A percentile compares a stretch with the other conserved stretches of the same genome.
phyloP scores from a whole-genome alignment of 495 filamentous ascomycete genomes.

The Penicilliopsis zonata region DNA sequence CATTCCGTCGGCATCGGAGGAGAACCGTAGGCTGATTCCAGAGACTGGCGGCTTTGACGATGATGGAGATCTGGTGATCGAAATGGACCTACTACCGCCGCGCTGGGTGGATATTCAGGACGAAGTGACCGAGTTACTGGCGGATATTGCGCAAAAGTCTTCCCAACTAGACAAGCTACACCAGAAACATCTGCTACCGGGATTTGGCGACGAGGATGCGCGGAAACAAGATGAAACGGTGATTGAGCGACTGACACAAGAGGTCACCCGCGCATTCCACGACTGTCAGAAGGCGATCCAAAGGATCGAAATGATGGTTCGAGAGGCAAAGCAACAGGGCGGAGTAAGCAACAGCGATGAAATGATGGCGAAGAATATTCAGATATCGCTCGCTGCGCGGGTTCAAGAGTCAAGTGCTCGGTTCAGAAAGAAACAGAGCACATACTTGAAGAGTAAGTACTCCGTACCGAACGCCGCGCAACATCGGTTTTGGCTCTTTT shows the following conservation, averaged over 20 bases:
- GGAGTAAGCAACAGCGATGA: conserved; percentile 69
- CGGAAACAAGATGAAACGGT: conserved; percentile 72
- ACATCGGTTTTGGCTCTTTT: no score
- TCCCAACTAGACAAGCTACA: conserved; percentile 81
- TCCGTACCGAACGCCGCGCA: neutral
- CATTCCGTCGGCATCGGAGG: conserved; percentile 48
- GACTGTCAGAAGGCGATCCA: conserved; percentile 80
- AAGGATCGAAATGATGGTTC: conserved; percentile 74
- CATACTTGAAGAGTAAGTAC: conserved; percentile 78
- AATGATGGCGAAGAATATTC: conserved; percentile 91
- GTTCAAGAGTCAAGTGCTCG: conserved; percentile 88
- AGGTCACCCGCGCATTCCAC: conserved; percentile 81
- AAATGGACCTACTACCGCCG: conserved; percentile 94
- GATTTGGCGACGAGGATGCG: conserved; percentile 89
- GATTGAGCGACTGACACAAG: conserved; percentile 83
- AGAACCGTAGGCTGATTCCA: conserved; percentile 81
- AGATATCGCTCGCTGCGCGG: conserved; percentile 73
- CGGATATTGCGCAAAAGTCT: conserved; percentile 70
- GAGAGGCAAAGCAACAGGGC: conserved; percentile 55
- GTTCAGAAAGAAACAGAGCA: conserved; percentile 94
- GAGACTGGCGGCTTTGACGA: conserved; percentile 58
- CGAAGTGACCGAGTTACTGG: conserved; percentile 76
- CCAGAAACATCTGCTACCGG: conserved; percentile 91
- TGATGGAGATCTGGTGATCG: conserved; percentile 90
- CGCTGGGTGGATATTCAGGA: conserved; percentile 94